Conservation (phyloP, 148 eudicot genomes). For the Polygonum maritimum region DNA sequence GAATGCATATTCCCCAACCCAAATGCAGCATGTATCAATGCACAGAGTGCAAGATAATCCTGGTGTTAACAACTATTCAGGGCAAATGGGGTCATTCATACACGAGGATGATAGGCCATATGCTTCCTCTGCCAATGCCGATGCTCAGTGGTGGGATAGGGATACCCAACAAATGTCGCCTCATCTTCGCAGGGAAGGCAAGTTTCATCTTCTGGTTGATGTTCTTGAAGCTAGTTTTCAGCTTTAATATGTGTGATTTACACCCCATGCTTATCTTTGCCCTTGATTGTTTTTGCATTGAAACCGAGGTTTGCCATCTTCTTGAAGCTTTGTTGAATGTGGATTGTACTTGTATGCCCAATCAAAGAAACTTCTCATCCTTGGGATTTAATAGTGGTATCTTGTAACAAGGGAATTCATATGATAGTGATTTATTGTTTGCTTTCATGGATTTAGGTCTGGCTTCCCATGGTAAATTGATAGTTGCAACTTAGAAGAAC, state of each 20-base stretch:
- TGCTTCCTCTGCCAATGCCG: conserved; percentile 8
- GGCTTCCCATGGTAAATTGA: background rate
- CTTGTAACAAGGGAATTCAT: background rate
- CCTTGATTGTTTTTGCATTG: background rate
- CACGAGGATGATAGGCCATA: conserved; percentile 5
- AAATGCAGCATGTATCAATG: conserved; percentile 8
- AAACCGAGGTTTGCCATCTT: background rate
- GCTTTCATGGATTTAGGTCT: background rate
- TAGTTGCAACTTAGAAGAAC: background rate
- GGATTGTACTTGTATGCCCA: background rate
- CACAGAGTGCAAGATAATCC: conserved; percentile 4
- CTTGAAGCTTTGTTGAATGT: background rate
- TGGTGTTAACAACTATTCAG: conserved; percentile 1
- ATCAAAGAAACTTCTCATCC: background rate
- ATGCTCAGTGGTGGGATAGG: conserved; percentile 13
- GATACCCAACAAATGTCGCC: conserved; percentile 14
- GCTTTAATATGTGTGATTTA: background rate
- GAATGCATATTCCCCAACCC: conserved; percentile 1
- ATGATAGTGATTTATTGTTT: background rate
- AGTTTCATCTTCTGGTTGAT: conserved; percentile 1
- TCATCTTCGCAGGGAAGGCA: conserved; percentile 11
- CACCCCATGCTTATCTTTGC: background rate
- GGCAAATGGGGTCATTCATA: background rate
- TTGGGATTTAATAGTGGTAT: background rate
- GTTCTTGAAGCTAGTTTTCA: background rate